Evolutionary conservation across 1,139 yeast genomes (phyloP).

Genomic region (Taphrina wiesneri): DNA sequence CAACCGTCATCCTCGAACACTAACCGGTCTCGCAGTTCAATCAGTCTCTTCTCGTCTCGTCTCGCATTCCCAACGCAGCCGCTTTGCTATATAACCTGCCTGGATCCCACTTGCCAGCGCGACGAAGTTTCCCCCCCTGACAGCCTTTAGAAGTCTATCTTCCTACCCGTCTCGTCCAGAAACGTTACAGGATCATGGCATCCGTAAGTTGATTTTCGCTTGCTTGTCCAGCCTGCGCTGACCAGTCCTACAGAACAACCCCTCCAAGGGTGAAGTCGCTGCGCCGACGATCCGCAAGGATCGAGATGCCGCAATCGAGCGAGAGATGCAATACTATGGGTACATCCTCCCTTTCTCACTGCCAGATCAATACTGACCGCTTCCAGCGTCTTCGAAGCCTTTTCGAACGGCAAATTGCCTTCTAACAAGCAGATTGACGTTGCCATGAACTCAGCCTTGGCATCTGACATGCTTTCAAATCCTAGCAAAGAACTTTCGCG

Average conservation of each 20-base stretch:
- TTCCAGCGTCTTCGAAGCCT: constrained; percentile 31
- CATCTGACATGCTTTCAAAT: constrained; percentile 33
- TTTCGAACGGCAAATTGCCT: constrained; percentile 40
- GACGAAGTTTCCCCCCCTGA: not conserved
- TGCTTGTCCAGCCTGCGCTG: not conserved
- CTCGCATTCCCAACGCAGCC: not conserved
- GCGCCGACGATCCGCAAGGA: constrained; percentile 36
- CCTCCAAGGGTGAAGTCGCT: constrained; percentile 35
- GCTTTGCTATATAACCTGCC: not conserved
- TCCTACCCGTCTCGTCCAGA: not conserved
- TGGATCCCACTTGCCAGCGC: not conserved
- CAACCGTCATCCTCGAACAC: too few species aligned
- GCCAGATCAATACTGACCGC: not conserved
- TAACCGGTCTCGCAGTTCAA: not conserved
- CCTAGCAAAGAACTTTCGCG: constrained; percentile 36
- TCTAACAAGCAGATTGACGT: constrained; percentile 39
- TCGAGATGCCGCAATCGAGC: constrained; percentile 38
- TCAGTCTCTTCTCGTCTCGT: too few species aligned
- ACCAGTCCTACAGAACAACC: not conserved
- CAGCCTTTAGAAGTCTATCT: not conserved
- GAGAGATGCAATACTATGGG: constrained; percentile 39
- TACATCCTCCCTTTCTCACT: not conserved
- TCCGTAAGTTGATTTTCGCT: not conserved
- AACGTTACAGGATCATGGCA: constrained; percentile 3
- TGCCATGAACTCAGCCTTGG: constrained; percentile 38